Conservation (phyloP, 257 asterid species). For the Penstemon barbatus region DNA sequence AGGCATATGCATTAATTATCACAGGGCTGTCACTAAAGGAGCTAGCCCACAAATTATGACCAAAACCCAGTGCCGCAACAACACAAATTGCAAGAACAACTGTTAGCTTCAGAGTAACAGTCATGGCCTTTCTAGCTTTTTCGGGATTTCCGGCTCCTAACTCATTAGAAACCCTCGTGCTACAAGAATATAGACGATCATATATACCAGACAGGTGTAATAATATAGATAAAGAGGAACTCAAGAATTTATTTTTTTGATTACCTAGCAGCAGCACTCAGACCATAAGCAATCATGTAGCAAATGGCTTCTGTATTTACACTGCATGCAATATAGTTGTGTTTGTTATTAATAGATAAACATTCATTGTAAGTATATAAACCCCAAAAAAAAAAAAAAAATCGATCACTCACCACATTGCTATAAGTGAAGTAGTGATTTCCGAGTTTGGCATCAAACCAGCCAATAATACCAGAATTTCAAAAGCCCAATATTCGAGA, state of each 20-base stretch:
- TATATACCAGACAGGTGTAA: neutral
- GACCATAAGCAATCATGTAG: slow-evolving; percentile 27
- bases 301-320: slow-evolving; percentile 39
- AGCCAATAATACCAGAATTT: slow-evolving; percentile 76
- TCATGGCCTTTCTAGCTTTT: slow-evolving; percentile 66
- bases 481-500: slow-evolving; percentile 87
- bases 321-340: slow-evolving; percentile 20
- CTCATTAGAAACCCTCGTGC: slow-evolving; percentile 90
- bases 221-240: neutral
- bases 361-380: neutral
- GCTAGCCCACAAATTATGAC: slow-evolving; percentile 67
- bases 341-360: neutral
- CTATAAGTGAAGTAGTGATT: slow-evolving; percentile 69
- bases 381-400: neutral
- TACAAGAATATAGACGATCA: slow-evolving; percentile 32
- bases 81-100: slow-evolving; percentile 41
- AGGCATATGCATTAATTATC: slow-evolving; percentile 45
- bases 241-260: neutral
- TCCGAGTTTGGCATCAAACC: slow-evolving; percentile 82
- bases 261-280: slow-evolving; percentile 21
- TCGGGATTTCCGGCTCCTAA: slow-evolving; percentile 65
- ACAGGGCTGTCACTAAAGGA: slow-evolving; percentile 58
- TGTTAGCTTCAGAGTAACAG: slow-evolving; percentile 56
- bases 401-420: slow-evolving; percentile 62
- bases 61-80: slow-evolving; percentile 45